Evolutionary conservation across 116 monocot genomes (phyloP), one percentile per base, ranked within the genome.

Genomic region (Posidonia oceanica): DNA sequence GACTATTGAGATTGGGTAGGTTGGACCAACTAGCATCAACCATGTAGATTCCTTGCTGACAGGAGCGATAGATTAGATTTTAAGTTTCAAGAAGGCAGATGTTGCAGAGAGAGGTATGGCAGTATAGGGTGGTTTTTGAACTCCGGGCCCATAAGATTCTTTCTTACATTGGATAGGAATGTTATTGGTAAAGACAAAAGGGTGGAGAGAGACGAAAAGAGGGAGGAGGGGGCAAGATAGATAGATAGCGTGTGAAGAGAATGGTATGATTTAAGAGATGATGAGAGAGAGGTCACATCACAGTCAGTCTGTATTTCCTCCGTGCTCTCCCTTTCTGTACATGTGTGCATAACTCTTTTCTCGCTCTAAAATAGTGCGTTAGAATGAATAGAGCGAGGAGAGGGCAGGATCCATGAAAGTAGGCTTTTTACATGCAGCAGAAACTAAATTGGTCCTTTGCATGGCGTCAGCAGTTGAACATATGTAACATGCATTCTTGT

Each of bases 161-260:
- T 39, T 7, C 29, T 57, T 38, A 18, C 36, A 58, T 70, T 39
- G 36, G 62, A 69, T 83, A 55, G 73, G 83, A 80, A 77, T 80
- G 77, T 84, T 84, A 80, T 80, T 72, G 84, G 84, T 84, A 80
- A 77, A 80, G 84, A 84, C 80, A 77, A 84, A 74, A 56, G 3
- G 48, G 4, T 16, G 11, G 7, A 7, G 36, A 36, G 36, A 23
- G 38, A 18, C 48, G 51, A 67, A 20, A 48, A 20, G 20, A 29
- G 64, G 62, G 14, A 4, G 15, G 17, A 38, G 53, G 52, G 53
- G 23, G 29, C 70, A 38, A 54, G 42, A 66, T 36, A 40, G 68
- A 75, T 39, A 52, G 80, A 64, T 83, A 54, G 78, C 83, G 83
- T 83, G 75, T 81, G 74, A 56, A 42, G 78, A 78, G 68, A 83